phyloP scores from a whole-genome alignment of 768 basidiomycete species.

The Rhodotorula babjevae region DNA sequence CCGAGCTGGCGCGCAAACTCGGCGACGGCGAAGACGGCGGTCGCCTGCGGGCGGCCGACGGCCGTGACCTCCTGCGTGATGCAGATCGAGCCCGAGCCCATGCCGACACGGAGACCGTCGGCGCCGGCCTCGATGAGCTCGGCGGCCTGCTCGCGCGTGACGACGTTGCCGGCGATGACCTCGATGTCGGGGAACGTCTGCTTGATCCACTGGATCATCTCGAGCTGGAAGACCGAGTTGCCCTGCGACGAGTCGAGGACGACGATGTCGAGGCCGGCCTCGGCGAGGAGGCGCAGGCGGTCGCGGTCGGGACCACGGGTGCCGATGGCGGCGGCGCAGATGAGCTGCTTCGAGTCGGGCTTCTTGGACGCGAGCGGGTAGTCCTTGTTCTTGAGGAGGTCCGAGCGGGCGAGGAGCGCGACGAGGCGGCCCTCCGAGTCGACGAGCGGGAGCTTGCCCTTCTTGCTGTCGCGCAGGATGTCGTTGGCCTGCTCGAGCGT shows the following conservation, averaged over 20 bases:
- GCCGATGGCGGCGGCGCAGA: conserved; percentile 91
- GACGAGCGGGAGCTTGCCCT: conserved; percentile 90
- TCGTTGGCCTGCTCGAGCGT: conserved; percentile 87
- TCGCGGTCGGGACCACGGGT: conserved; percentile 84
- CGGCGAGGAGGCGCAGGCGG: conserved; percentile 75
- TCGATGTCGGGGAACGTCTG: conserved; percentile 74
- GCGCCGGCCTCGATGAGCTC: conserved; percentile 88
- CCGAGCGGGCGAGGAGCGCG: conserved; percentile 88
- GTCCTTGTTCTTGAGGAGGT: conserved; percentile 93
- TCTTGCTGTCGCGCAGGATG: conserved; percentile 91
- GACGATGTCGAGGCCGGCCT: conserved; percentile 92
- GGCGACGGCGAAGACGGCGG: conserved; percentile 92
- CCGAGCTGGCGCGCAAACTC: conserved; percentile 92
- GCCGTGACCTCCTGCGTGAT: conserved; percentile 99
- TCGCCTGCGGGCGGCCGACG: conserved; percentile 94
- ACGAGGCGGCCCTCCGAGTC: conserved; percentile 63
- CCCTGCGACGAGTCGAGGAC: conserved; percentile 95
- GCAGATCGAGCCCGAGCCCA: conserved; percentile 98
- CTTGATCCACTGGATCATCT: conserved; percentile 94
- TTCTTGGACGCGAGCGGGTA: conserved; percentile 92
- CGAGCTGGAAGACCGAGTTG: conserved; percentile 86
- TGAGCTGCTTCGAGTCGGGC: conserved; percentile 85
- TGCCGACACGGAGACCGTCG: conserved; percentile 90
- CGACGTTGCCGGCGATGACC: conserved; percentile 95
- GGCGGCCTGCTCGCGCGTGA: conserved; percentile 95